Evolutionary conservation across 2,329 filamentous ascomycete genomes (phyloP).

Genomic region (Sclerotinia trifoliorum): DNA sequence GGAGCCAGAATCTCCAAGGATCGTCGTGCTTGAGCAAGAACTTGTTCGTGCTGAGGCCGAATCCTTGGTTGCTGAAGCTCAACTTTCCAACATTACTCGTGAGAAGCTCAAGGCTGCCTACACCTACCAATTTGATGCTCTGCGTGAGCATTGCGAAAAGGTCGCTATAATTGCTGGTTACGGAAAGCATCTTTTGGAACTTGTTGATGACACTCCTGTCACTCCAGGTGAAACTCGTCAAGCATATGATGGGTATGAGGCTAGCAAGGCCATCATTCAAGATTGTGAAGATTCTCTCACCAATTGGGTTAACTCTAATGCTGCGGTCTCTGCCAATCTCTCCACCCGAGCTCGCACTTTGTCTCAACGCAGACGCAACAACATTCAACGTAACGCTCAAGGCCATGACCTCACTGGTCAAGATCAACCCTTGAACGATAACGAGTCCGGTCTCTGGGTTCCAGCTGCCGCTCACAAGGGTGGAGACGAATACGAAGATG

Average conservation of each 20-base stretch:
- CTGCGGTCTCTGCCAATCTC: conserved; percentile 81
- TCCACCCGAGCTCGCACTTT: conserved; percentile 84
- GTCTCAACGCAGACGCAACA: conserved; percentile 77
- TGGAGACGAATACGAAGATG: conserved; percentile 60
- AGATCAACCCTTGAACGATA: conserved; percentile 73
- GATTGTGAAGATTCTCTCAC: conserved; percentile 97
- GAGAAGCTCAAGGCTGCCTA: conserved; percentile 99
- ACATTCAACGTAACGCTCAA: conserved; percentile 65
- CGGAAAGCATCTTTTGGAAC: conserved; percentile 95
- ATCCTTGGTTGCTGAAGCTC: conserved; percentile 96
- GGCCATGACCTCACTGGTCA: conserved; percentile 81
- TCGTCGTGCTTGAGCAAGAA: conserved; percentile 97
- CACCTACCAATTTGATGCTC: conserved; percentile 95
- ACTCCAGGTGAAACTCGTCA: conserved; percentile 94
- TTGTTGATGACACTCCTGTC: conserved; percentile 94
- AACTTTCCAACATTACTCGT: conserved; percentile 98
- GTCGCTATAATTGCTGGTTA: conserved; percentile 96
- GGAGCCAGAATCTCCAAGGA: conserved; percentile 96
- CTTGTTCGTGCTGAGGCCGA: conserved; percentile 97
- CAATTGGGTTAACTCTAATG: conserved; percentile 93
- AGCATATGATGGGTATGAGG: conserved; percentile 97
- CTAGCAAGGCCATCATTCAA: conserved; percentile 98
- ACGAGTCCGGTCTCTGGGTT: conserved; percentile 78
- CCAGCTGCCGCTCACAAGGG: conserved; percentile 65
- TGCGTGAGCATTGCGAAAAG: conserved; percentile 97